These are phyloP conservation scores for Phyllosticta capitalensis DNA, from an alignment of 2,329 filamentous ascomycete genomes.

Conservation along the genomic window DNA sequence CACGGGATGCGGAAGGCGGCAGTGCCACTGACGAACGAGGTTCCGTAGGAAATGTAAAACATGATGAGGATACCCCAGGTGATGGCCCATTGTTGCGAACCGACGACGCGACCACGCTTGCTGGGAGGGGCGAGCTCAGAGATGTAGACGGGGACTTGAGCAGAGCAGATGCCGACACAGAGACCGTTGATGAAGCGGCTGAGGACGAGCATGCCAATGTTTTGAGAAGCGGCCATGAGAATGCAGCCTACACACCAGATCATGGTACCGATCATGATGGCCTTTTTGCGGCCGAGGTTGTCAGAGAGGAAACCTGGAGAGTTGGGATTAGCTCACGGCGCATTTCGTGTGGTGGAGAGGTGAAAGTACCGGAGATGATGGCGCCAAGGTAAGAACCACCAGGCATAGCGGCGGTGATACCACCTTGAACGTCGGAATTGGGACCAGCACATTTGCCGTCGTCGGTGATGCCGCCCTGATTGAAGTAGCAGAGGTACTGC, in stretches of 20 bases:
- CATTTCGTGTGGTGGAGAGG: neutral
- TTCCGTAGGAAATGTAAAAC: slow-evolving; percentile 44
- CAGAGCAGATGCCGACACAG: slow-evolving; percentile 63
- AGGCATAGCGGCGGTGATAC: slow-evolving; percentile 62
- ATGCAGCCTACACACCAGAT: slow-evolving; percentile 51
- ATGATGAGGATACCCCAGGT: slow-evolving; percentile 61
- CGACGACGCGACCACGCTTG: slow-evolving; percentile 56
- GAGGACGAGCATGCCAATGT: slow-evolving; percentile 60
- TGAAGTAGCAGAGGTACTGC: slow-evolving; percentile 64
- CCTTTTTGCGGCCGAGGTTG: slow-evolving; percentile 42
- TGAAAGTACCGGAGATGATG: slow-evolving; percentile 36
- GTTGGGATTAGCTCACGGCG: neutral
- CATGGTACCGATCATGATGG: slow-evolving; percentile 44
- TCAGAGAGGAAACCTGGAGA: slow-evolving; percentile 42
- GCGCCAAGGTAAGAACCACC: slow-evolving; percentile 61
- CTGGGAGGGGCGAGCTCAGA: slow-evolving; percentile 53
- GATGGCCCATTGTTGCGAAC: slow-evolving; percentile 66
- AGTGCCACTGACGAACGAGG: slow-evolving; percentile 23
- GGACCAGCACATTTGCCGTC: slow-evolving; percentile 42
- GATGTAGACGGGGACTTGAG: slow-evolving; percentile 61
- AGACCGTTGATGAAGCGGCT: slow-evolving; percentile 62
- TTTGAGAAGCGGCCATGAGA: slow-evolving; percentile 54
- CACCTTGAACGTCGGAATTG: slow-evolving; percentile 49
- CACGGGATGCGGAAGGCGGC: slow-evolving; percentile 29
- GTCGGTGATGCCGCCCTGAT: slow-evolving; percentile 39